Evolutionary conservation across 2,329 filamentous ascomycete genomes (phyloP), one percentile per base, ranked within the genome.

Genomic region (Chaetomium sp.): DNA sequence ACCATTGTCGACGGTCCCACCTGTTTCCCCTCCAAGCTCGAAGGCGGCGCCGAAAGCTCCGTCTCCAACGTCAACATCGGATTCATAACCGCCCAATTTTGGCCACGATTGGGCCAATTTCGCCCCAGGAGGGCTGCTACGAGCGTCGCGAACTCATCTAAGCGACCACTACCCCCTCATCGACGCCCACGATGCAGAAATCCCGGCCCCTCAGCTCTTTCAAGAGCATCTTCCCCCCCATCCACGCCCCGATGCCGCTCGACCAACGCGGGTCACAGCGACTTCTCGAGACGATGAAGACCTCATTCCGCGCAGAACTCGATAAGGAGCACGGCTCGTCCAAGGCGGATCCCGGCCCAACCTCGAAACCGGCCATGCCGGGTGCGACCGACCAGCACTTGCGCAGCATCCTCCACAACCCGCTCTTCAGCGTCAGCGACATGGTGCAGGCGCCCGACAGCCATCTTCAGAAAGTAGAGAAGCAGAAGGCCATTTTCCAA

Each of bases 241-340:
- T 78, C 48, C 79, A 82, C 64, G 77, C 81, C 48, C 79, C 80
- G 6, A 68, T 79, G 1, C 74, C 78, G 1, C 69, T 84, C 41
- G 77, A 71, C 45, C 68, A 71, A 44, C 72, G 74, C 53, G 77
- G 82, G 54, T 78, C 79, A 33, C 74, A 79, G 58, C 76, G 77
- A 62, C 74, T 84, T 7, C 78, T 83, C 59, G 73, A 81, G 53
- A 74, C 75, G 37, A 73, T 84, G 51, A 84, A 81, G 50, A 68
- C 72, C 5, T 82, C 80, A 2, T 84, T 84, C 65, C 76, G 80
- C 51, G 74, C 74, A 53, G 77, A 81, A 35, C 76, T 84, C n/a
- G 79, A 83, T 62, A 73, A 70, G 44, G 80, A 84, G 64, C 78
- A 84, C 62, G 79, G 79, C 57, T 64, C 64, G 27, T 10, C 11